phyloP scores from a whole-genome alignment of 345 rosid genomes.

The Hibiscus trionum region DNA sequence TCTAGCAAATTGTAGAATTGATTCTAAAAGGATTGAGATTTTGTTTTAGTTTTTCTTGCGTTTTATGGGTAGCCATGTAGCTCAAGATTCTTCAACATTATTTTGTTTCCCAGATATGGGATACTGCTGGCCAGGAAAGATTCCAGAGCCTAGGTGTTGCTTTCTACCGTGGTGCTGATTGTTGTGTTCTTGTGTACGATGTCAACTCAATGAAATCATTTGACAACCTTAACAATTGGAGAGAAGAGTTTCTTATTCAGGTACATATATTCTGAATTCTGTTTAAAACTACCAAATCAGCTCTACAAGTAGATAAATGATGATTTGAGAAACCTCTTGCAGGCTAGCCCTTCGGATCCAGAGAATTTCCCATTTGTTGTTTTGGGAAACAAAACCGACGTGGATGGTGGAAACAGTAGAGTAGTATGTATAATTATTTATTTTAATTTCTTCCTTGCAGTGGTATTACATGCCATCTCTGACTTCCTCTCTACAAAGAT shows the following conservation, averaged over 20 bases:
- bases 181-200: constrained; percentile 87
- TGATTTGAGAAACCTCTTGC: constrained; percentile 20
- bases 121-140: constrained; percentile 2
- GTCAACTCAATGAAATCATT: constrained; percentile 41
- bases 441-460: background rate
- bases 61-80: too few species aligned
- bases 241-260: constrained; percentile 1
- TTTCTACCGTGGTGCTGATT: constrained; percentile 10
- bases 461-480: background rate
- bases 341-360: constrained; percentile 98
- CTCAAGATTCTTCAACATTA: too few species aligned
- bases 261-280: background rate
- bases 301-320: background rate
- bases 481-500: background rate
- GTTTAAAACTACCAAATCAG: background rate
- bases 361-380: constrained; percentile 94
- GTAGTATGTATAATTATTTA: constrained; percentile 49
- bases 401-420: constrained; percentile 87
- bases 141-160: background rate
- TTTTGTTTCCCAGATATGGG: background rate
- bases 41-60: too few species aligned
- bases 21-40: background rate
- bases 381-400: constrained; percentile 78
- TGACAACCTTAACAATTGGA: constrained; percentile 1
- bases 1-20: background rate